phyloP scores from a whole-genome alignment of 306 rosid species.

The Prunus davidiana region DNA sequence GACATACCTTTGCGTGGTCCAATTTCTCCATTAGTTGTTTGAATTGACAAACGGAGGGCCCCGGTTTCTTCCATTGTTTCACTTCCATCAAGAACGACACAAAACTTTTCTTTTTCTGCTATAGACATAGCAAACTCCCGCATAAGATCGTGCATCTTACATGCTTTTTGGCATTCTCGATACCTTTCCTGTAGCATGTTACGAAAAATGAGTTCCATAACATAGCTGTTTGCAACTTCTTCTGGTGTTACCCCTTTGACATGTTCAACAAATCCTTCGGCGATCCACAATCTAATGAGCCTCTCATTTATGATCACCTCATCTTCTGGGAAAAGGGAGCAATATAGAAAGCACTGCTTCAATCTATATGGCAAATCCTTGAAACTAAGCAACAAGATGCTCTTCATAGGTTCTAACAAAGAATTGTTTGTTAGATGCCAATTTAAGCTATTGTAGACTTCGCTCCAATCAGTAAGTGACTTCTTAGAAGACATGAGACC shows the following conservation, averaged over 20 bases:
- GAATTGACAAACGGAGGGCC: background rate
- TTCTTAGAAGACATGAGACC: constrained; percentile 22
- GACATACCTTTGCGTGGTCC: background rate
- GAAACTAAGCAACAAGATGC: constrained; percentile 21
- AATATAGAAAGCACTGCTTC: constrained; percentile 15
- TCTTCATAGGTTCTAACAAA: constrained; percentile 1
- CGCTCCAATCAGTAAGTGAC: constrained; percentile 15
- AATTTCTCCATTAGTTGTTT: too few species aligned
- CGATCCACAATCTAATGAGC: constrained; percentile 10
- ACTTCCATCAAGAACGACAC: background rate
- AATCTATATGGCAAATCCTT: constrained; percentile 17
- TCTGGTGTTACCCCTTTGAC: background rate
- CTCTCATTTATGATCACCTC: background rate
- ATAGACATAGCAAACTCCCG: constrained; percentile 9
- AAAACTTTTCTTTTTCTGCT: background rate
- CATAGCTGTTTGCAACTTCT: constrained; percentile 4
- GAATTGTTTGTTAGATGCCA: constrained; percentile 16
- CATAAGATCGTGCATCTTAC: constrained; percentile 27
- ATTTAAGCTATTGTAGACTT: constrained; percentile 9
- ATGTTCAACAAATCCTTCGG: constrained; percentile 12
- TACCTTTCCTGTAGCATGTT: constrained; percentile 6
- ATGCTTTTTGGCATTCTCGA: accelerated
- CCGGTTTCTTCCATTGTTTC: background rate
- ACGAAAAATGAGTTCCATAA: constrained; percentile 17
- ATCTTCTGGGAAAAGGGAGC: too few species aligned